Evolutionary conservation across 352 stramenopile species (phyloP), one percentile per base, ranked within the genome.

Genomic region (Phytophthora melonis): DNA sequence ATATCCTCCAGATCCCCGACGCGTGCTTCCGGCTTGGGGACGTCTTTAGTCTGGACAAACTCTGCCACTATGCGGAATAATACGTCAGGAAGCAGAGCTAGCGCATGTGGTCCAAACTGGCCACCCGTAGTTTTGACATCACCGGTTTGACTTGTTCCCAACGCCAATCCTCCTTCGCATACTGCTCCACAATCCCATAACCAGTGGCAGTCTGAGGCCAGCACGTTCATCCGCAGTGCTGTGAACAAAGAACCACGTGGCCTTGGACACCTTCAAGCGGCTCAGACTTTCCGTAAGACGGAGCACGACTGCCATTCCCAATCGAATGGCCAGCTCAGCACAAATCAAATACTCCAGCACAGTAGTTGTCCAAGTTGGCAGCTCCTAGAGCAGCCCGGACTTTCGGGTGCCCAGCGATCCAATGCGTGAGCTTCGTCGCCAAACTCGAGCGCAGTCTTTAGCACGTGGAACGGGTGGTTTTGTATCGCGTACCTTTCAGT

Each of bases 381-480:
- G 25, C 23, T 58, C 59, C n/a, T 2, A 23, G 45, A 1, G 45
- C 18, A 23, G 49, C 16, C 25, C 18, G 61, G 8, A 60, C 55
- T 47, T 68, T 62, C 19, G 60, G 21, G 52, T 68, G 52, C 14
- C 7, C 11, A 21, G 23, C 23, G 36, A 68, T 47, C 63, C n/a
- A 75, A 16, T 19, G 68, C 68, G 43, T 68, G 61, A 2, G 19
- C n/a, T 11, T 75, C 36, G 52, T 75, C 21, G 1, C 62, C 50
- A 1, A 52, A 52, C 19, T 61, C 25, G 14, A 71, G 58, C 1
- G 68, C 68, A 6, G 25, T 13, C 18, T 75, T 54, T 0, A 67
- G 56, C 8, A 71, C 45, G 41, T 50, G 66, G 63, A 75, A 68
- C 11, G 68, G 68, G 50, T 75, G 66, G 39, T 71, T 75, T n/a